phyloP scores from a whole-genome alignment of 805 yeast species.

The Metschnikowia rubicola region DNA sequence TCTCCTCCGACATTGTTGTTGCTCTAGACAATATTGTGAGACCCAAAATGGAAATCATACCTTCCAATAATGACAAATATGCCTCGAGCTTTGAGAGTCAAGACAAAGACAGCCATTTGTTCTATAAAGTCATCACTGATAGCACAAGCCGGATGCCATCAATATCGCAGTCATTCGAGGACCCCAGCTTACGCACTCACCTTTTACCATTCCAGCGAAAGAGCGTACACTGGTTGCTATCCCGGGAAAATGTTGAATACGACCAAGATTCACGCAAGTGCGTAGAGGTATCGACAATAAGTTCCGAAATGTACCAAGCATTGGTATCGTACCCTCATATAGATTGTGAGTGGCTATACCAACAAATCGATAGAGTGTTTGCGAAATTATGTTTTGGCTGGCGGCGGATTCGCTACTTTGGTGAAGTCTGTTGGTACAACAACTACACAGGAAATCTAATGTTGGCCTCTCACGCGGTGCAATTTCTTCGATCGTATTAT shows the following conservation, averaged over 20 bases:
- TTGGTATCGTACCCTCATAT: slow-evolving; percentile 6
- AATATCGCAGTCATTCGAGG: slow-evolving; percentile 22
- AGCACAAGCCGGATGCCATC: slow-evolving; percentile 32
- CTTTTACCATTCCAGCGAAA: slow-evolving; percentile 50
- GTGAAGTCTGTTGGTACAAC: slow-evolving; percentile 44
- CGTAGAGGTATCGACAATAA: slow-evolving; percentile 19
- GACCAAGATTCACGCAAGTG: slow-evolving; percentile 25
- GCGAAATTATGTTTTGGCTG: slow-evolving; percentile 54
- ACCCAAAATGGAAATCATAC: neutral
- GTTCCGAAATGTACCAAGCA: slow-evolving; percentile 3
- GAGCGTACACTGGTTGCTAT: slow-evolving; percentile 55
- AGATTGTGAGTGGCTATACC: slow-evolving; percentile 17
- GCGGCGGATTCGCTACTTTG: slow-evolving; percentile 22
- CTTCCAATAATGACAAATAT: neutral
- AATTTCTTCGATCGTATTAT: slow-evolving; percentile 26
- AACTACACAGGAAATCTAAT: slow-evolving; percentile 47
- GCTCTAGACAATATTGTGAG: slow-evolving; percentile 5
- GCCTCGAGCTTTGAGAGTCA: neutral
- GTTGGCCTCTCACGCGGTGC: slow-evolving; percentile 26
- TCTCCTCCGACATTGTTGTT: slow-evolving; percentile 16
- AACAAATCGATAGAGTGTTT: slow-evolving; percentile 27
- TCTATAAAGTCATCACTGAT: slow-evolving; percentile 49
- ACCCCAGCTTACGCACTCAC: slow-evolving; percentile 43
- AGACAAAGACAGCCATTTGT: slow-evolving; percentile 35
- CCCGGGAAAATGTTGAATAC: slow-evolving; percentile 45